Evolutionary conservation across 176 grass and related monocot species (phyloP).

Genomic region (Phragmites australis): DNA sequence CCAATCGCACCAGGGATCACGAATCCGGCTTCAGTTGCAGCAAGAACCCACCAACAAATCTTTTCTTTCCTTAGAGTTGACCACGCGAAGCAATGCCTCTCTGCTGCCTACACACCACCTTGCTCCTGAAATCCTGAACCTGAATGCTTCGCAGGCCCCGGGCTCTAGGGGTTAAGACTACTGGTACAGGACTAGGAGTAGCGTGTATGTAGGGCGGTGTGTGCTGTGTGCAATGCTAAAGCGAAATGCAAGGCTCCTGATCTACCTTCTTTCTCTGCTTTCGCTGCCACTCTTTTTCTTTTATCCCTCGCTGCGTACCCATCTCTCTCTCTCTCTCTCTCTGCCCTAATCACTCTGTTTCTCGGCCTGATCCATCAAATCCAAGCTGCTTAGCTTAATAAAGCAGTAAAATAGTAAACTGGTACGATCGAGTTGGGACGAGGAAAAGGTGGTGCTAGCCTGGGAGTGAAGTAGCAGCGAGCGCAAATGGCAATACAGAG

Average conservation of each 20-base stretch:
- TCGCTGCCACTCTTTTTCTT: conserved; percentile 41
- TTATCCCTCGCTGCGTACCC: conserved; percentile 10
- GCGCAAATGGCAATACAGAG: conserved; percentile 5
- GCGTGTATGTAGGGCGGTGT: conserved; percentile 6
- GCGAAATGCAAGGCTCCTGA: conserved; percentile 2
- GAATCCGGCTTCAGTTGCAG: conserved; percentile 8
- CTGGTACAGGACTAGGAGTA: background rate
- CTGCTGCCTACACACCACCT: conserved; percentile 13
- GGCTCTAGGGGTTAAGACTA: conserved; percentile 34
- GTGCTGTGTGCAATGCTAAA: conserved; percentile 16
- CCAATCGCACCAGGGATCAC: conserved; percentile 26
- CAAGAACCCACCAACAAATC: background rate
- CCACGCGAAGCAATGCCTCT: background rate
- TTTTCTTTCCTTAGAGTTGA: background rate
- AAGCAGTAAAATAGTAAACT: background rate
- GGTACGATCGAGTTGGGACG: background rate
- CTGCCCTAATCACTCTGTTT: conserved; percentile 12
- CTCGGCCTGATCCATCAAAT: conserved; percentile 34
- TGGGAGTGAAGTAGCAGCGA: conserved; percentile 1
- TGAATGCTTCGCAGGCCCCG: conserved; percentile 8
- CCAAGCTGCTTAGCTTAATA: conserved; percentile 21
- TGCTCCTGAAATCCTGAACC: conserved; percentile 23
- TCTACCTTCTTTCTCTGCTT: conserved; percentile 18
- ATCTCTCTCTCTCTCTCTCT: background rate
- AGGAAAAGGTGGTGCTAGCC: conserved; percentile 3